Evolutionary conservation across 768 basidiomycete species (phyloP), one percentile per base, ranked within the genome.

Genomic region (Russula vinacea): DNA sequence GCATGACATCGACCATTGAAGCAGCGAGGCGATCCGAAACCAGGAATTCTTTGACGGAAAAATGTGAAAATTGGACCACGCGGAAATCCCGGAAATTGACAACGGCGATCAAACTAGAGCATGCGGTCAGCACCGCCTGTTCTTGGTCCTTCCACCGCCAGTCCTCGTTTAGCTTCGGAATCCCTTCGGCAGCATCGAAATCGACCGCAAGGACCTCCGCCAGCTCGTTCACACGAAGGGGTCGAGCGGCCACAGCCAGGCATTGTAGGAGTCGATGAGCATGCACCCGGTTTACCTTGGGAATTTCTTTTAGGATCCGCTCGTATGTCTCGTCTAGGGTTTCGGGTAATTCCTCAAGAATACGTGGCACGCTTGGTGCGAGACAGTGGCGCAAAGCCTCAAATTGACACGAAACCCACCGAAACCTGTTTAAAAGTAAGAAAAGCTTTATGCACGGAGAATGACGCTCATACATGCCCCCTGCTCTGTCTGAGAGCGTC

Each of bases 201-300:
- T 54, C 53, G 24, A 54, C 22, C 0, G 35, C 53, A 16, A 54
- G 53, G 6, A 54, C 53, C 16, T 53, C 52, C 19, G 52, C 52
- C 19, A 53, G n/a, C n/a, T 53, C 52, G 17, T 35, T 19, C 19
- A 53, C 33, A n/a, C 52, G 32, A 35, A 53, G 52, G 1, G 52
- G 52, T 9, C 52, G 52, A 19, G 19, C 19, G 1, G 52, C 52
- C 32, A 53, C 52, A 5, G 19, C 19, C 2, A 53, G 19, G 19
- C 52, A 53, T 35, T 53, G 52, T 53, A 53, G 33, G 33, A 53
- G 52, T 33, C 52, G 52, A 22, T 53, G 52, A n/a, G 52, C 33
- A 5, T 35, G 19, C 6, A 53, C n/a, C 33, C 19, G 32, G 19
- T 53, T 33, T 4, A 5, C 33, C 19, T 53, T 22, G 10, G 52